A percentile compares a stretch with the other conserved stretches of the same genome.
Evolutionary conservation across 495 filamentous ascomycete species (phyloP).

Genomic region (Bacidia gigantensis): DNA sequence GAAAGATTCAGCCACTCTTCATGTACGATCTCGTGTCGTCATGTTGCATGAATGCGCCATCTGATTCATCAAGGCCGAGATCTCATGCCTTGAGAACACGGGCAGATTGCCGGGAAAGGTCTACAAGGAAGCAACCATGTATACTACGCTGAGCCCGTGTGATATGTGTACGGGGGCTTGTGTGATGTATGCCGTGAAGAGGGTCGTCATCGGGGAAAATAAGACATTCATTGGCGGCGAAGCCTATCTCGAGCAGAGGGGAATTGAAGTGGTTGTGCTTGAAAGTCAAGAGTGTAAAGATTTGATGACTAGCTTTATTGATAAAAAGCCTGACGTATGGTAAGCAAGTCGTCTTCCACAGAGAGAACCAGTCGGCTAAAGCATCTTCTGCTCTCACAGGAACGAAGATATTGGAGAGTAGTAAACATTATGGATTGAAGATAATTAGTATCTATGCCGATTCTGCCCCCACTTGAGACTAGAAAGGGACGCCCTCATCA

Average conservation of each 20-base stretch:
- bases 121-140: slow-evolving; percentile 69
- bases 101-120: slow-evolving; percentile 58
- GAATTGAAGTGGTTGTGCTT: slow-evolving; percentile 63
- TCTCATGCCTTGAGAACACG: slow-evolving; percentile 63
- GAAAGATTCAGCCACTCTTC: slow-evolving; percentile 57
- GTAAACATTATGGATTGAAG: too few relatives aligned
- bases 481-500: slow-evolving; percentile 3
- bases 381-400: slow-evolving; percentile 30
- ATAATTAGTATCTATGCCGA: not conserved
- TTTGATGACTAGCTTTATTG: slow-evolving; percentile 66
- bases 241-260: slow-evolving; percentile 52
- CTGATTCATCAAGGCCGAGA: slow-evolving; percentile 50
- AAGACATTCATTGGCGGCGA: slow-evolving; percentile 67
- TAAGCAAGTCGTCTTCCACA: slow-evolving; percentile 27
- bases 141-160: slow-evolving; percentile 76
- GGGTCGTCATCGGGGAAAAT: slow-evolving; percentile 79
- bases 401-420: slow-evolving; percentile 64
- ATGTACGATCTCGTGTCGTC: slow-evolving; percentile 39
- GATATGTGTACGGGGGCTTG: slow-evolving; percentile 84
- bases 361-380: not conserved
- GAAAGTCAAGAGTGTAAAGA: slow-evolving; percentile 54
- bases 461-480: not conserved
- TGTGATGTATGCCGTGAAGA: slow-evolving; percentile 63
- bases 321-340: slow-evolving; percentile 65
- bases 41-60: not conserved